A percentile compares a stretch with the other conserved stretches of the same genome.
phyloP scores from a whole-genome alignment of 2,329 filamentous ascomycete species.

The Pseudocercospora cruenta region DNA sequence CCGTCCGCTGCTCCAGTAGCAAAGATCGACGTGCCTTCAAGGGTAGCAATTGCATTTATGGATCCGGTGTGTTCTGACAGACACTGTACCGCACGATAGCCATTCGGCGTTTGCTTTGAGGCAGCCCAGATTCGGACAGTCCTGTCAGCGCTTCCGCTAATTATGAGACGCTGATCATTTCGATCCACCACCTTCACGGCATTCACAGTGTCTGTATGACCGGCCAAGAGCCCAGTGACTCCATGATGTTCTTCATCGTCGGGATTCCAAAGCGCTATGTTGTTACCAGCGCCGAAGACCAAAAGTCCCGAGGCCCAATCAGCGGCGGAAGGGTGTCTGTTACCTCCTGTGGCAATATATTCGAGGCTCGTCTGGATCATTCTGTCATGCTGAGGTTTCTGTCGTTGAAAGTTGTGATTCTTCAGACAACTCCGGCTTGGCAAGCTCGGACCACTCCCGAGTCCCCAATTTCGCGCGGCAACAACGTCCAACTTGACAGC shows the following conservation, averaged over 20 bases:
- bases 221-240: conserved; percentile 68
- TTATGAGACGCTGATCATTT: conserved; percentile 59
- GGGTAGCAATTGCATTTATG: conserved; percentile 65
- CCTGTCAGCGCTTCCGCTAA: conserved; percentile 83
- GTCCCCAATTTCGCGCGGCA: background rate
- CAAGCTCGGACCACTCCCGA: background rate
- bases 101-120: conserved; percentile 28
- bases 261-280: conserved; percentile 87
- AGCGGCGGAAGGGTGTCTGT: conserved; percentile 84
- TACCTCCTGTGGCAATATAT: conserved; percentile 79
- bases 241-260: conserved; percentile 57
- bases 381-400: conserved; percentile 6
- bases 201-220: conserved; percentile 80
- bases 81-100: conserved; percentile 52
- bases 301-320: conserved; percentile 80
- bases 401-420: conserved; percentile 3
- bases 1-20: conserved; percentile 67
- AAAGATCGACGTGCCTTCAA: conserved; percentile 53
- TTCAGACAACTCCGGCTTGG: conserved; percentile 6
- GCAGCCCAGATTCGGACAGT: conserved; percentile 67
- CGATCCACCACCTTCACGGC: conserved; percentile 75
- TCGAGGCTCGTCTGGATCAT: conserved; percentile 23
- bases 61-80: conserved; percentile 71
- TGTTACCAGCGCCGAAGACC: conserved; percentile 86
- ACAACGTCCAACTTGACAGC: background rate